Conservation (phyloP, 2,329 filamentous ascomycete genomes). For the Periconia digitata region DNA sequence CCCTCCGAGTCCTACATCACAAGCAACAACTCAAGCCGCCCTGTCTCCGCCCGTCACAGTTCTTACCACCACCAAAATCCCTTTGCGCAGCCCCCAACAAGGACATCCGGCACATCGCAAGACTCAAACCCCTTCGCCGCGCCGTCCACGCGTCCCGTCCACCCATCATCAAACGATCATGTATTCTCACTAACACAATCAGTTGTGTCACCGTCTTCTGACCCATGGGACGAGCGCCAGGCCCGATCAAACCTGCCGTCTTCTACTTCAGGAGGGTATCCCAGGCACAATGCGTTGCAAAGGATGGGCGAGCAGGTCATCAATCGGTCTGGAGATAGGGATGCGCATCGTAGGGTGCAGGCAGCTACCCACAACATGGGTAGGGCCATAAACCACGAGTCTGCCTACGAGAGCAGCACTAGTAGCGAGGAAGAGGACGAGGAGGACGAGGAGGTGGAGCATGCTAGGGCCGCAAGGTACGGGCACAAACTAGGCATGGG, state of each 20-base stretch:
- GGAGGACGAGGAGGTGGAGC: neutral
- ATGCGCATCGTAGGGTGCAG: conserved; percentile 12
- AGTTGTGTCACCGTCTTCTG: conserved; percentile 5
- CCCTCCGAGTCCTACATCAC: neutral
- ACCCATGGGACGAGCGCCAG: conserved; percentile 29
- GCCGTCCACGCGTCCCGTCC: conserved; percentile 11
- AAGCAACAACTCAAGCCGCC: conserved; percentile 5
- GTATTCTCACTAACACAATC: conserved; percentile 15
- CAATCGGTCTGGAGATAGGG: conserved; percentile 6
- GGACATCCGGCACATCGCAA: conserved; percentile 10
- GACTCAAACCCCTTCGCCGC: conserved; percentile 22
- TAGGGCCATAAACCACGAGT: conserved; percentile 12
- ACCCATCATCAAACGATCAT: conserved; percentile 8
- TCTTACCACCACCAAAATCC: conserved; percentile 21
- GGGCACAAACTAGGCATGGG: neutral
- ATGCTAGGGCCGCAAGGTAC: neutral
- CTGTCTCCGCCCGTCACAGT: conserved; percentile 23
- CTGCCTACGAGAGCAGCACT: conserved; percentile 3
- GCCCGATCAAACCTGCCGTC: conserved; percentile 21
- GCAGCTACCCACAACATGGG: conserved; percentile 22
- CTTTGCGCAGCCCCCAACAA: conserved; percentile 13
- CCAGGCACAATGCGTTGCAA: conserved; percentile 13
- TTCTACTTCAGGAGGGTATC: conserved; percentile 3
- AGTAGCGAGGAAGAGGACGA: neutral
- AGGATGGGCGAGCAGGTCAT: conserved; percentile 18